These are phyloP conservation scores for Periconia digitata DNA, from an alignment of 2,329 filamentous ascomycete species.

Conservation along the genomic window DNA sequence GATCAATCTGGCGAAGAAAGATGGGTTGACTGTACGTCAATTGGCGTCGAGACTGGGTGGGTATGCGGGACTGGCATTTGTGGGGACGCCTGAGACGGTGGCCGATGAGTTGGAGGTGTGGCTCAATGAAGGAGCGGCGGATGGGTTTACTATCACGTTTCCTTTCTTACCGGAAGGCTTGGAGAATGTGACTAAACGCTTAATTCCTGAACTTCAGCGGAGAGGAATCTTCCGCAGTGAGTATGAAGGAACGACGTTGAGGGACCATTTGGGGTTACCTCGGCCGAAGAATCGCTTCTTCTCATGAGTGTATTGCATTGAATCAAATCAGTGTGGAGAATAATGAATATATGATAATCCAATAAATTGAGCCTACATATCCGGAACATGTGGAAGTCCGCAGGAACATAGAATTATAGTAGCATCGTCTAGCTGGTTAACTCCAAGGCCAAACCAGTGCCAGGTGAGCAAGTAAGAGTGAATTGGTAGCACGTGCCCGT, in stretches of 20 bases:
- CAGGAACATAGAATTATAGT: too few relatives aligned
- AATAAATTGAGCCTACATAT: too few relatives aligned
- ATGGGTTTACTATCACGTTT: constrained; percentile 56
- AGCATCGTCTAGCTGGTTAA: too few relatives aligned
- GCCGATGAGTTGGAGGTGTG: constrained; percentile 54
- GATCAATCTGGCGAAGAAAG: constrained; percentile 48
- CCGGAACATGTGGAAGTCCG: too few relatives aligned
- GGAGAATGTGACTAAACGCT: constrained; percentile 50
- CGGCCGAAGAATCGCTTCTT: constrained; percentile 50
- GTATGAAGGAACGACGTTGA: constrained; percentile 55
- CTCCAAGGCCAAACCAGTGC: neutral
- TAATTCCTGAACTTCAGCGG: constrained; percentile 56
- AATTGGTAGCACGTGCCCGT: neutral
- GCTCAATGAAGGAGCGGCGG: constrained; percentile 51
- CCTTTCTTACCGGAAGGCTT: constrained; percentile 56
- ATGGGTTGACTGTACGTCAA: constrained; percentile 54
- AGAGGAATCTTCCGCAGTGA: constrained; percentile 56
- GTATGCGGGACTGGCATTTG: constrained; percentile 54
- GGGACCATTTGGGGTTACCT: constrained; percentile 58
- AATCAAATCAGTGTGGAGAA: too few relatives aligned
- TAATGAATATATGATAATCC: neutral
- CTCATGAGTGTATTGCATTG: neutral
- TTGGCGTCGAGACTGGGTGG: constrained; percentile 55
- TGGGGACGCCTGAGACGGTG: constrained; percentile 53
- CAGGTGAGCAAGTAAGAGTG: neutral